These are phyloP conservation scores for Moesziomyces parantarcticus DNA, from an alignment of 1,284 basidiomycete species.

Conservation along the genomic window DNA sequence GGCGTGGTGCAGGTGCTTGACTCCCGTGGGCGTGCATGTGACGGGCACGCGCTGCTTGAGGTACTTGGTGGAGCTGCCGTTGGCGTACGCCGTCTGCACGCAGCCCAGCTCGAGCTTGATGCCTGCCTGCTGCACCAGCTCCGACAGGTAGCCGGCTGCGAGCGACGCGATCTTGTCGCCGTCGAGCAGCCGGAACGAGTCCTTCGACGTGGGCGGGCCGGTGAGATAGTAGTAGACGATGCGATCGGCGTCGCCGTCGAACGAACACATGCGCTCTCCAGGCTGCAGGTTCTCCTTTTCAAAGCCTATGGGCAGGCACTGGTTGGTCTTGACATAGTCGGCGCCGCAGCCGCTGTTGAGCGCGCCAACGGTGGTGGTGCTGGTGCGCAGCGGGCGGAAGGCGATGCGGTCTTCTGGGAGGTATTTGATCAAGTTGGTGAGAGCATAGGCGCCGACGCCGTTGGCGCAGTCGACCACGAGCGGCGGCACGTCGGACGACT, in stretches of 20 bases:
- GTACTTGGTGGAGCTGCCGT: constrained; percentile 92
- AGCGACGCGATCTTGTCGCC: constrained; percentile 98
- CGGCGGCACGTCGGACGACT: constrained; percentile 68
- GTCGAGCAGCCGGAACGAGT: constrained; percentile 88
- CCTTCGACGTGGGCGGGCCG: constrained; percentile 73
- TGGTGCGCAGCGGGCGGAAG: constrained; percentile 56
- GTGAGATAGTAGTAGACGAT: constrained; percentile 87
- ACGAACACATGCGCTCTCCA: constrained; percentile 85
- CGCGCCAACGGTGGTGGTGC: constrained; percentile 75
- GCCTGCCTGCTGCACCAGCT: constrained; percentile 75
- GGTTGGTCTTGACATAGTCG: constrained; percentile 91
- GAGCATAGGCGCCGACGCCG: constrained; percentile 82
- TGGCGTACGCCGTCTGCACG: constrained; percentile 98
- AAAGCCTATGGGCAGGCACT: constrained; percentile 61
- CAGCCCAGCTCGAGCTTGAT: constrained; percentile 71
- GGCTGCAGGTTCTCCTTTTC: constrained; percentile 57
- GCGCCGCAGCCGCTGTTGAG: constrained; percentile 90
- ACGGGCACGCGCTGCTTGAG: constrained; percentile 79
- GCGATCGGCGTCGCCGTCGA: constrained; percentile 97
- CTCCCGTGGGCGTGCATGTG: constrained; percentile 94
- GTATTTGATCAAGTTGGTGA: constrained; percentile 57
- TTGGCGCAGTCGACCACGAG: constrained; percentile 95
- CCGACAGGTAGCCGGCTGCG: constrained; percentile 90
- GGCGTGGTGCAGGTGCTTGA: constrained; percentile 98
- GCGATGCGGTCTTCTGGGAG: constrained; percentile 54